Base-by-base conservation (phyloP, 2,329 filamentous ascomycete species). In the Coleophoma eucalyptorum region DNA sequence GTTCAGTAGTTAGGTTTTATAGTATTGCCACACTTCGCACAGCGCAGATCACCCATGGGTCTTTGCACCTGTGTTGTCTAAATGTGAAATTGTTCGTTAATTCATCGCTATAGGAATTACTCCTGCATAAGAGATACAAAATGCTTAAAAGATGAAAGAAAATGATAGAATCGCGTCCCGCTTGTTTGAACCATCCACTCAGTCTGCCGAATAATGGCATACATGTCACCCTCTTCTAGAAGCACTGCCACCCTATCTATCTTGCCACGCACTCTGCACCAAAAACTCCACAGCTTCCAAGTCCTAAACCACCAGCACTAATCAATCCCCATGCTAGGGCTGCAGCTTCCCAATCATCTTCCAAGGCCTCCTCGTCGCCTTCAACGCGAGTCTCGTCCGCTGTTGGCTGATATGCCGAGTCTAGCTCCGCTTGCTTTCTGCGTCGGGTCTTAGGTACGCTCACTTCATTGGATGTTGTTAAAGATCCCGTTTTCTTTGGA, bases 321-420 rank as follows among this genome's bases (percentile, higher is more conserved):
- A 69, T 67, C 43, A 78, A 55, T 2, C 72, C 74, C 75, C 75
- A 78, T 4, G 69, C 65, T 20, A 78, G 62, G 6, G 75, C 70
- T 2, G 71, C 72, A 10, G 71, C 65, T 55, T 79, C 76, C 71
- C 72, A 73, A 53, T 77, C 74, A 32, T 71, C 60, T 11, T 71
- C 72, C 11, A n/a, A n/a, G 12, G 65, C 60, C 8, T 67, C 50
- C 31, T 67, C 58, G 53, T 78, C 76, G 1, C 73, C 74, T 57
- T 75, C 68, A 1, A 62, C 53, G 1, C 51, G 2, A 10, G 61
- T 57, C 12, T 56, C 58, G 15, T 57, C 60, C 43, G 69, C 70
- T 5, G 60, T 59, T 4, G 69, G 62, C 5, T 46, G 19, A 47
- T 59, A 65, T 3, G 72, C 67, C 47, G 70, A 55, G 54, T 77